These are phyloP conservation scores for Penstemon eatonii DNA, from an alignment of 257 asterid species.

Conservation along the genomic window DNA sequence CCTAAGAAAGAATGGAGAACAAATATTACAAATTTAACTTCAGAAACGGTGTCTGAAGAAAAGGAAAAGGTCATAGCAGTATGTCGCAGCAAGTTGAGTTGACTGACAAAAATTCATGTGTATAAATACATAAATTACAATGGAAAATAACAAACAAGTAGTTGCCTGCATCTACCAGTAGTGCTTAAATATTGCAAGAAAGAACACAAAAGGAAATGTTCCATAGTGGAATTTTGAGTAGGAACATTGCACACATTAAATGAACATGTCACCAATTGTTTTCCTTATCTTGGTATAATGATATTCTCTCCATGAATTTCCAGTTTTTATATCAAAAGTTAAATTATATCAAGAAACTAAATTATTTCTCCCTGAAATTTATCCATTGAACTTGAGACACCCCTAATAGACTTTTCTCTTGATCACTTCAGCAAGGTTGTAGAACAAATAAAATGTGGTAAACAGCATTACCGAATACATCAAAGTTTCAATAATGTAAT, in stretches of 20 bases:
- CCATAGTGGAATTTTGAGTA: neutral
- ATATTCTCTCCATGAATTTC: neutral
- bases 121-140: neutral
- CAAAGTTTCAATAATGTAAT: too few relatives aligned
- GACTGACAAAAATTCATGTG: neutral
- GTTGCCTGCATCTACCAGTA: slow-evolving; percentile 9
- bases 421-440: too few relatives aligned
- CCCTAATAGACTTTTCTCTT: neutral
- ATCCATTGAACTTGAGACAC: neutral
- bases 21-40: neutral
- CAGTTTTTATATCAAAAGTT: neutral
- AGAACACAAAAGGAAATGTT: neutral
- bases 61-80: slow-evolving; percentile 3
- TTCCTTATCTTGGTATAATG: neutral
- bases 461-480: too few relatives aligned
- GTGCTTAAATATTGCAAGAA: slow-evolving; percentile 11
- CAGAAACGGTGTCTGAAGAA: neutral
- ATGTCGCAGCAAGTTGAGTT: slow-evolving; percentile 6
- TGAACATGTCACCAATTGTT: neutral
- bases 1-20: neutral
- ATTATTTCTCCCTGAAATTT: neutral
- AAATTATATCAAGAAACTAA: neutral
- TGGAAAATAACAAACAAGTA: slow-evolving; percentile 1
- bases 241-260: neutral
- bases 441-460: too few relatives aligned